These are phyloP conservation scores for Venturia nashicola DNA, from an alignment of 2,329 filamentous ascomycete genomes.

Conservation along the genomic window DNA sequence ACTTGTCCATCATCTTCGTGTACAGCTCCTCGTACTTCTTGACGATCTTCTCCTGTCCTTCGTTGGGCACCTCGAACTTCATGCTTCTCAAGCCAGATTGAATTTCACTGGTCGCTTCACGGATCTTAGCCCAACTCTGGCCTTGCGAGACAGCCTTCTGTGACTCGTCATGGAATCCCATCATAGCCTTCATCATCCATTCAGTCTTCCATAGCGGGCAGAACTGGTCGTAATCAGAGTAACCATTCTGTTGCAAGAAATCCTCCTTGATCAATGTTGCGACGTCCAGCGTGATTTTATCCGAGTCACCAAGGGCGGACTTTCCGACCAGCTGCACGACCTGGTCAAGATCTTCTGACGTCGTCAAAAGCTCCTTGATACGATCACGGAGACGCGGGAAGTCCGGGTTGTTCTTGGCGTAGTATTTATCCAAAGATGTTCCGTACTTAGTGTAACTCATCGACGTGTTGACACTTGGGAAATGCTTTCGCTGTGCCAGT, in stretches of 20 bases:
- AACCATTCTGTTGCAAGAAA: slow-evolving; percentile 97
- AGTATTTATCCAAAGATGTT: slow-evolving; percentile 76
- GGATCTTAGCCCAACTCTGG: slow-evolving; percentile 82
- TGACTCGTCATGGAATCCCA: slow-evolving; percentile 93
- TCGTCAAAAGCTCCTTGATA: slow-evolving; percentile 85
- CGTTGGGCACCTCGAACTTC: slow-evolving; percentile 90
- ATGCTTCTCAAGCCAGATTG: slow-evolving; percentile 76
- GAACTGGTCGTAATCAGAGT: slow-evolving; percentile 98
- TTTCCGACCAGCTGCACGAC: slow-evolving; percentile 98
- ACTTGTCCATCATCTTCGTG: slow-evolving; percentile 92
- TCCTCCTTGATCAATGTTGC: slow-evolving; percentile 91
- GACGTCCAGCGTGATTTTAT: slow-evolving; percentile 97
- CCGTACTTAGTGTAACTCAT: slow-evolving; percentile 97
- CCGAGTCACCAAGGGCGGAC: slow-evolving; percentile 84
- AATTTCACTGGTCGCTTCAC: slow-evolving; percentile 78
- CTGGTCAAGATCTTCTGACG: slow-evolving; percentile 94
- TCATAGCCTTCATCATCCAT: slow-evolving; percentile 99
- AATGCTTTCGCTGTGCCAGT: slow-evolving; percentile 96
- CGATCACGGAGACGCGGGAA: slow-evolving; percentile 88
- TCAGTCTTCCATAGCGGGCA: slow-evolving; percentile 99
- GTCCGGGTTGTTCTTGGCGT: slow-evolving; percentile 85
- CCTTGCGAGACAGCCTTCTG: slow-evolving; percentile 91
- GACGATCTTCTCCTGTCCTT: slow-evolving; percentile 66
- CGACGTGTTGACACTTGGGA: slow-evolving; percentile 94
- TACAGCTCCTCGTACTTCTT: slow-evolving; percentile 95